Evolutionary conservation across 805 yeast species (phyloP), one percentile per base, ranked within the genome.

Genomic region (Candida argentea): DNA sequence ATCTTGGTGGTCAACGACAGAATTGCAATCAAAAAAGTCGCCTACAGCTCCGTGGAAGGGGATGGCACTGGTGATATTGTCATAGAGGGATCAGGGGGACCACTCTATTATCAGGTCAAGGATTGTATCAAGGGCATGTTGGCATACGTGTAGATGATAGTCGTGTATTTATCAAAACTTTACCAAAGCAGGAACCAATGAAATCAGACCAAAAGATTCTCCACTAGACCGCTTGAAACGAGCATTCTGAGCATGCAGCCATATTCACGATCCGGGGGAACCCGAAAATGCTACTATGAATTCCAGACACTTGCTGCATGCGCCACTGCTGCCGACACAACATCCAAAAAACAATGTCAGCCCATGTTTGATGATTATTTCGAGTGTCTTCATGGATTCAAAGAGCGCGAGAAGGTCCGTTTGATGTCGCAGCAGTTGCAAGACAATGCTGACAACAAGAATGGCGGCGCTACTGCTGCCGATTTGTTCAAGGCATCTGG

Each of bases 1-100:
- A 76, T 86, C 0, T 58, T 91, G 22, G 94, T 87, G 9, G 80
- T 93, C 24, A 87, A 87, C 44, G 80, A 79, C 31, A 61, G 61
- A 29, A 70, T 91, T 11, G 77, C 83, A 1, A 73, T 91, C 6
- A 61, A 84, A 30, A 89, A 89, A 47, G 64, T 81, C 3, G 46
- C 62, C 1, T 50, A 55, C 33, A 51, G 60, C 19, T 46, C 48
- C 13, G 34, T 40, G 6, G 62, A 56, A 28, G 51, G 55, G 16
- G 67, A 61, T 14, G 77, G 70, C 24, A 85, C 84, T 26, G 94
- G 95, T 24, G 79, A 79, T 43, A 68, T 89, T n/a, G 58, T 79
- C 4, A 76, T 91, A 9, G 95, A 89, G 41, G 97, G 98, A 2
- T 66, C 68, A 5, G 71, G 81, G 3, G 75, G 86, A 4, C 67